Evolutionary conservation across 352 stramenopile genomes (phyloP).

Genomic region (Globisporangium iwayamae): DNA sequence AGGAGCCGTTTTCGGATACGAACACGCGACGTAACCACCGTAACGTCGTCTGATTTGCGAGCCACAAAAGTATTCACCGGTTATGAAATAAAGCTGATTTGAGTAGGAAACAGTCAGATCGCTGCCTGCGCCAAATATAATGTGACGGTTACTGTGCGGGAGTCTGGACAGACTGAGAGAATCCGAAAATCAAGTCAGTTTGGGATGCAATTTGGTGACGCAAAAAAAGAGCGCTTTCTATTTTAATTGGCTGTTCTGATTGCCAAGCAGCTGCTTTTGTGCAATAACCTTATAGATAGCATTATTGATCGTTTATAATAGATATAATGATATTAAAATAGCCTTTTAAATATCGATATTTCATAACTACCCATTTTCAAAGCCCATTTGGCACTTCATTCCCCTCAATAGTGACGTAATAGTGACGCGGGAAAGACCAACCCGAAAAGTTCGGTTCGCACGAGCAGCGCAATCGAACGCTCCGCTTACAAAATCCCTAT

Average conservation of each 20-base stretch:
- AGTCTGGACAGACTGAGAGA: background rate
- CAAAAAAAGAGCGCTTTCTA: background rate
- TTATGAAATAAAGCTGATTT: background rate
- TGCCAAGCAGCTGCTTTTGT: background rate
- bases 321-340: too few relatives aligned
- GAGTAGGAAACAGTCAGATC: background rate
- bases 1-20: too few relatives aligned
- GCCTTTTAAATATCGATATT: too few relatives aligned
- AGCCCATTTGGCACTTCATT: background rate
- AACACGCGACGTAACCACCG: too few relatives aligned
- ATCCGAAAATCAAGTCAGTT: constrained; percentile 17
- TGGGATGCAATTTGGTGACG: background rate
- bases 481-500: constrained; percentile 7
- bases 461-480: constrained; percentile 6
- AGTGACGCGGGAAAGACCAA: background rate
- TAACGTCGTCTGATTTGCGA: background rate
- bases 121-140: background rate
- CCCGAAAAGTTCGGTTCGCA: background rate
- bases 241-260: background rate
- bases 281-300: background rate
- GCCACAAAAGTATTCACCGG: background rate
- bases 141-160: background rate
- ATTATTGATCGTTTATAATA: too few relatives aligned
- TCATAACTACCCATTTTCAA: background rate
- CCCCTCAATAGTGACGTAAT: constrained; percentile 3